These are phyloP conservation scores for Podospora bellae-mahoneyi DNA, from an alignment of 495 filamentous ascomycete species.

Conservation along the genomic window DNA sequence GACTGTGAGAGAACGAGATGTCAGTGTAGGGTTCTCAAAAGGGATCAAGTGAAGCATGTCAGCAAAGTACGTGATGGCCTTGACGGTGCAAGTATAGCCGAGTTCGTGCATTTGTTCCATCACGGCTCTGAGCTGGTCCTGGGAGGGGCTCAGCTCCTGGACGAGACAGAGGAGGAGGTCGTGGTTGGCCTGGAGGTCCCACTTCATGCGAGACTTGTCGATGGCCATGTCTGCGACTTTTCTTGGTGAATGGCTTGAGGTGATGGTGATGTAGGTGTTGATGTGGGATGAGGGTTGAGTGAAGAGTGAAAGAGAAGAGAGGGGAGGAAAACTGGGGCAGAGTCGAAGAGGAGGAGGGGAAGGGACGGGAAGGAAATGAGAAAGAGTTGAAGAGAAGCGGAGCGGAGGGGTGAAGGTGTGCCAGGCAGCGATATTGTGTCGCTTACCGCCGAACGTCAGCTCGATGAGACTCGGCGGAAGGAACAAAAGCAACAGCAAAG, in stretches of 20 bases:
- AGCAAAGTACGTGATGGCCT: slow-evolving; percentile 32
- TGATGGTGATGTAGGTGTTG: background rate
- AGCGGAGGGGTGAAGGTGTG: slow-evolving; percentile 4
- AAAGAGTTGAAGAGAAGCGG: background rate
- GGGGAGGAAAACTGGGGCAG: slow-evolving; percentile 1
- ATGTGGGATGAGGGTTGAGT: background rate
- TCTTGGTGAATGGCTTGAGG: background rate
- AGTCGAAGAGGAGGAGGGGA: background rate
- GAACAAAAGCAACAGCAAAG: slow-evolving; percentile 7
- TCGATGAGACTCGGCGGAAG: slow-evolving; percentile 5
- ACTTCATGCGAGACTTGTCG: slow-evolving; percentile 24
- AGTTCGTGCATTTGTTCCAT: slow-evolving; percentile 20
- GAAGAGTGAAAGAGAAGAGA: background rate
- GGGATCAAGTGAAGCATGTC: background rate
- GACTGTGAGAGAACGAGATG: slow-evolving; percentile 23
- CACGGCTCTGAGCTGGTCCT: slow-evolving; percentile 24
- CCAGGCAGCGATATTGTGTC: background rate
- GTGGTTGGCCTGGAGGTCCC: slow-evolving; percentile 31
- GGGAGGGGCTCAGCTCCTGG: slow-evolving; percentile 20
- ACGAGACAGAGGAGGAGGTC: slow-evolving; percentile 26
- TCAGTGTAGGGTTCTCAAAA: slow-evolving; percentile 17
- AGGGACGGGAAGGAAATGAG: background rate
- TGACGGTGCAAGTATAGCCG: slow-evolving; percentile 29
- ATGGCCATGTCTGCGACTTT: background rate
- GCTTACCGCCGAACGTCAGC: no score